These are phyloP conservation scores for Basipetospora chlamydospora DNA, from an alignment of 2,329 filamentous ascomycete species.

Conservation along the genomic window DNA sequence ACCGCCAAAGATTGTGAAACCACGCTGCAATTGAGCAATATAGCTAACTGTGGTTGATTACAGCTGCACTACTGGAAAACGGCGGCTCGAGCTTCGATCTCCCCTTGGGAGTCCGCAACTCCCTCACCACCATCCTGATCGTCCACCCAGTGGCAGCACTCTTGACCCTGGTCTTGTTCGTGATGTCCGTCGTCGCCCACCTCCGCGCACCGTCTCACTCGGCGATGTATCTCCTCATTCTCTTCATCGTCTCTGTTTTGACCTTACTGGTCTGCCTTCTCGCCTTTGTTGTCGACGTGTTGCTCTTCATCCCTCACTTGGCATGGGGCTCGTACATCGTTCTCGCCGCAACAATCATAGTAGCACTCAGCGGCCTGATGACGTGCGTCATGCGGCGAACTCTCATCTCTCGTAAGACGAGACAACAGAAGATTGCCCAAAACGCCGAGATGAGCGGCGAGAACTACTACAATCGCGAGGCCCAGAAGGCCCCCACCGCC, in stretches of 20 bases:
- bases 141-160: slow-evolving; percentile 85
- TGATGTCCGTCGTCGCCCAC: slow-evolving; percentile 67
- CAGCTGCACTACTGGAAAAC: slow-evolving; percentile 11
- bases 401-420: slow-evolving; percentile 79
- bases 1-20: background rate
- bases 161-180: slow-evolving; percentile 71
- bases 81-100: slow-evolving; percentile 38
- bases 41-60: background rate
- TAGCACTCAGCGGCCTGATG: slow-evolving; percentile 67
- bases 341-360: slow-evolving; percentile 72
- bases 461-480: slow-evolving; percentile 69
- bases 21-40: too few relatives aligned
- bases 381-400: slow-evolving; percentile 92
- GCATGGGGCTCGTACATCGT: slow-evolving; percentile 92
- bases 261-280: slow-evolving; percentile 72
- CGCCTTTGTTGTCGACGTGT: slow-evolving; percentile 82
- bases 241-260: slow-evolving; percentile 77
- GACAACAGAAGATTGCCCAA: slow-evolving; percentile 79
- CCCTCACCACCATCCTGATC: slow-evolving; percentile 77
- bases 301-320: slow-evolving; percentile 88
- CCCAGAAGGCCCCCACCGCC: slow-evolving; percentile 32
- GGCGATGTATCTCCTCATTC: slow-evolving; percentile 66
- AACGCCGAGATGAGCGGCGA: slow-evolving; percentile 96
- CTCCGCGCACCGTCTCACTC: slow-evolving; percentile 83
- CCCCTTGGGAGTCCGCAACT: slow-evolving; percentile 34